Evolutionary conservation across 495 filamentous ascomycete genomes (phyloP), one percentile per base, ranked within the genome.

Genomic region (Podospora australis): DNA sequence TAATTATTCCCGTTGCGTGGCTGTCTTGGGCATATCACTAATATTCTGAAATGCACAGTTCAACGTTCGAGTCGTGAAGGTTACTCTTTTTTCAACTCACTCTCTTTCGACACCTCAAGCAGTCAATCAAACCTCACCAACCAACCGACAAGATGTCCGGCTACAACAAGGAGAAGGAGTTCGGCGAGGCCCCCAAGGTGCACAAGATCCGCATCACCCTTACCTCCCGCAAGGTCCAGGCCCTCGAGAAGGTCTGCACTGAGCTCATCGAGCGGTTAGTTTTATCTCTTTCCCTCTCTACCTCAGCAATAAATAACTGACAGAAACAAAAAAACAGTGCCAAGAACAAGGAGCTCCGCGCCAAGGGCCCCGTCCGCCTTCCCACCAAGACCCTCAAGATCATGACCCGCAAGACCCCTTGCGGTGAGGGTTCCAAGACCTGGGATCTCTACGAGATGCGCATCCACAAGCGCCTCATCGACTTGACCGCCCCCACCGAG

Each of bases 391-490:
- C 81, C 67, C 83, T 98, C 61, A 86, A 94, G 78, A 81, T 97
- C 79, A 91, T 36, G 29, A 66, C 63, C 62, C 65, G 65, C 53
- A 75, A 75, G 85, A 96, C 92, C 55, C 92, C 92, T 68, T 92
- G 88, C 72, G 92, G 92, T 84, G 92, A 98, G 81, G 92, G 92
- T 74, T 95, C 88, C 70, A 98, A 98, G 86, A 98, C 92, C 66
- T 97, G 92, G 92, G 92, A 98, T 75, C 84, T 78, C 69, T 97
- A 81, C 73, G 94, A 98, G 85, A 94, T 97, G 90, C 85, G 92
- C 77, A 94, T 97, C 69, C 90, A 97, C 80, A 97, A 97, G 82
- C 87, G 91, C 68, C 81, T 58, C 22, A 56, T 50, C 58, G 91
- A 88, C 76, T 78, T 97, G 49, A 92, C 91, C 70, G 92, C 92